A percentile compares a stretch with the other conserved stretches of the same genome.
These are phyloP conservation scores for Kalmusia sp. DNA, from an alignment of 2,329 filamentous ascomycete genomes.

Conservation along the genomic window DNA sequence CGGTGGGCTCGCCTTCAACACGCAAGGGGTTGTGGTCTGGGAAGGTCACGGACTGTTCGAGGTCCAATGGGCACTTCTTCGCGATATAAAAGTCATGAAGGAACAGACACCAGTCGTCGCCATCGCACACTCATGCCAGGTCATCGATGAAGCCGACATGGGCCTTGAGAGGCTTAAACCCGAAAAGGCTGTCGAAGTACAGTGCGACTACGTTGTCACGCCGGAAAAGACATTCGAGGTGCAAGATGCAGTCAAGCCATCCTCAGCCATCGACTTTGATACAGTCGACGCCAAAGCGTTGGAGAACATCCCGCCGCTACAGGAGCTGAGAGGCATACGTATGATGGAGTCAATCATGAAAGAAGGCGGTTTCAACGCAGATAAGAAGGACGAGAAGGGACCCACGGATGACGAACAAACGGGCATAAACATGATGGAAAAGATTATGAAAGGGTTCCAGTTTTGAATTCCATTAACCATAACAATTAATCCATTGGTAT, in stretches of 20 bases:
- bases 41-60: slow-evolving; percentile 54
- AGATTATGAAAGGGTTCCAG: slow-evolving; percentile 40
- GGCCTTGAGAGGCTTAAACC: slow-evolving; percentile 29
- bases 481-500: background rate
- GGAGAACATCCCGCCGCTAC: slow-evolving; percentile 46
- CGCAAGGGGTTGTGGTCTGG: slow-evolving; percentile 48
- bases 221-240: slow-evolving; percentile 40
- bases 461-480: too few species aligned
- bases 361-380: slow-evolving; percentile 17
- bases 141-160: slow-evolving; percentile 41
- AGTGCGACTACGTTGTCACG: slow-evolving; percentile 52
- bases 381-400: slow-evolving; percentile 8
- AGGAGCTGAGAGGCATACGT: slow-evolving; percentile 46
- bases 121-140: slow-evolving; percentile 52
- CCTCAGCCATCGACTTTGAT: slow-evolving; percentile 48
- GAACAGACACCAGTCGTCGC: slow-evolving; percentile 37
- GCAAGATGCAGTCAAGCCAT: slow-evolving; percentile 40
- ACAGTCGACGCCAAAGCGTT: slow-evolving; percentile 45
- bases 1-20: slow-evolving; percentile 50
- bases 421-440: slow-evolving; percentile 42
- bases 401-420: slow-evolving; percentile 36
- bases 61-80: slow-evolving; percentile 53
- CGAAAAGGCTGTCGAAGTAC: slow-evolving; percentile 48
- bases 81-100: slow-evolving; percentile 39
- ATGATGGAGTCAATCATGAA: slow-evolving; percentile 46